Evolutionary conservation across 257 asterid genomes (phyloP).

Genomic region (Solanum gandarillasii): DNA sequence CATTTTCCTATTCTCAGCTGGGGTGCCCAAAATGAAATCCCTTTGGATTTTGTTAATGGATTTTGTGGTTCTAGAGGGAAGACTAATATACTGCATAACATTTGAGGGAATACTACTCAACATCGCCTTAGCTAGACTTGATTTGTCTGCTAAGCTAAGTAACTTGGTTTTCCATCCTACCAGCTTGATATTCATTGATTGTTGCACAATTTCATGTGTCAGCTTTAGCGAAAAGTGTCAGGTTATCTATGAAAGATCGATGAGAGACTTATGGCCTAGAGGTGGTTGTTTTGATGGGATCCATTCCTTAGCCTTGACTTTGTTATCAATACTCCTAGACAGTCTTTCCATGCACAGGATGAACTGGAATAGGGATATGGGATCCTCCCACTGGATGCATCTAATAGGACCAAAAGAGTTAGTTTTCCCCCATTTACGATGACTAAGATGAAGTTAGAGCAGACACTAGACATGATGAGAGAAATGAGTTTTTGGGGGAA

Average conservation of each 20-base stretch:
- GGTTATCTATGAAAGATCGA: rapidly evolving
- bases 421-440: too few species aligned
- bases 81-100: too few species aligned
- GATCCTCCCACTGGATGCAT: neutral
- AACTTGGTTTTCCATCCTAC: neutral
- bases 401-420: neutral
- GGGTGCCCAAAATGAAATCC: neutral
- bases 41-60: neutral
- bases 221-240: neutral
- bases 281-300: too few species aligned
- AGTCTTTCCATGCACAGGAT: neutral
- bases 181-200: too few species aligned
- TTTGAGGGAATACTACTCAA: neutral
- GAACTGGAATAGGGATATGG: neutral
- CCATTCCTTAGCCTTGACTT: neutral
- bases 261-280: neutral
- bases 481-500: neutral
- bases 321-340: too few species aligned
- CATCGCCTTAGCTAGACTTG: neutral
- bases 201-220: too few species aligned
- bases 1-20: too few species aligned
- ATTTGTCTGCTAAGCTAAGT: neutral
- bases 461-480: neutral
- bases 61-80: too few species aligned
- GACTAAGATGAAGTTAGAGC: neutral